Base-by-base conservation (phyloP, 257 asterid genomes). In the Salvia splendens region DNA sequence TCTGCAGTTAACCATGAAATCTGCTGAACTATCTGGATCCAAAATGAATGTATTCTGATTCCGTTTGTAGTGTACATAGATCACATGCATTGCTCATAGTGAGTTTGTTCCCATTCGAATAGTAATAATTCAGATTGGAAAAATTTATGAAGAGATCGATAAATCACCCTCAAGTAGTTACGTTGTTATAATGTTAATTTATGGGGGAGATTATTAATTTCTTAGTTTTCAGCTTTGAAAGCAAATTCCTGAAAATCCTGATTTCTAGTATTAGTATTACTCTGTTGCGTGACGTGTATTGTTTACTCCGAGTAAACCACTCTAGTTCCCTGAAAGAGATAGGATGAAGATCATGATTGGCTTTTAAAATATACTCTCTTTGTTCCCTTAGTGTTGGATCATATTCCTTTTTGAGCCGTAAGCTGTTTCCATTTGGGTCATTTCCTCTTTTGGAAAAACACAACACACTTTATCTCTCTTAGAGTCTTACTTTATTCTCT, bases 11-110 rank as follows among this genome's bases (percentile, higher is more conserved):
- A 38, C 49, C 41, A 72, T 49, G 66, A 60, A 68, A 72, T 41
- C 8, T 45, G 42, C 38, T 70, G 52, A 62, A 38, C 41, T 69
- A 12, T 40, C 50, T 50, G 64, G 64, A 62, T 68, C 70, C 41
- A 24, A 28, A 54, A 63, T 51, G 52, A 32, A 54, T 45, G 9
- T 3, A 24, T 71, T 46, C 17, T 9, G 61, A 52, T 58, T 43
- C 9, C 36, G 10, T 15, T 32, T 45, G 8, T 41, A 45, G 45
- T 24, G 43, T 40, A 24, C 30, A 64, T 28, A 30, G 68, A 72
- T 69, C 71, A 35, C 49, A 69, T n/a, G 58, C 64, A 40, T 43
- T 46, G 30, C 68, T 17, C 41, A 5, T 24, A 7, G 17, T 12
- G 63, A 43, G 68, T 42, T 20, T 45, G 49, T 20, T 9, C 12